Percentiles rank a stretch among this genome's conserved stretches.
Conservation (phyloP, 1,284 basidiomycete genomes). For the Microbotryum silenes-acaulis region DNA sequence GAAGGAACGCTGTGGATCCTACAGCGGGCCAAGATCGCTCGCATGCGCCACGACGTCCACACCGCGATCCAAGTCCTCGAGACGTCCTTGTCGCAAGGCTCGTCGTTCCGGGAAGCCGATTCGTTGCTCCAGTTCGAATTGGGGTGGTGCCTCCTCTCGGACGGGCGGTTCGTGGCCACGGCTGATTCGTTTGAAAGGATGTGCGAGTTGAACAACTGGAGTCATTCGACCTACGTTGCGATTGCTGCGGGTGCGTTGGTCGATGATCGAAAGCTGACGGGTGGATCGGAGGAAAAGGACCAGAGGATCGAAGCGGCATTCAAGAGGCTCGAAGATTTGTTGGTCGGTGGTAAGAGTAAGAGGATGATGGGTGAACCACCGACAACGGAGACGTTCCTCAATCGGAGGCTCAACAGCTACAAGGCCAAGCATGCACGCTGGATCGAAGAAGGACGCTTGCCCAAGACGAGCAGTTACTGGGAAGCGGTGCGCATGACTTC, state of each 20-base stretch:
- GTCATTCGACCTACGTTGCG: conserved; percentile 30
- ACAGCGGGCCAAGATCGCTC: conserved; percentile 32
- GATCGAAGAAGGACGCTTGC: conserved; percentile 17
- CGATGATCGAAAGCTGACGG: conserved; percentile 13
- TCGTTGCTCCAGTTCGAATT: conserved; percentile 34
- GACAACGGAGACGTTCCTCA: conserved; percentile 27
- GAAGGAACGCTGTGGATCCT: conserved; percentile 33
- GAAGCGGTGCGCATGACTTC: conserved; percentile 28
- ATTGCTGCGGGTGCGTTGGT: conserved; percentile 28
- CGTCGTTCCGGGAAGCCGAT: conserved; percentile 32
- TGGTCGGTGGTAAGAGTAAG: conserved; percentile 14
- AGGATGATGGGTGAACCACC: conserved; percentile 29
- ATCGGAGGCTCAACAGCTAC: conserved; percentile 21
- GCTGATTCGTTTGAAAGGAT: conserved; percentile 28
- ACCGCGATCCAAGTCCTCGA: conserved; percentile 24
- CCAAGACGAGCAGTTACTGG: conserved; percentile 16
- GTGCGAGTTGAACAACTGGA: conserved; percentile 32
- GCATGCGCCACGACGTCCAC: conserved; percentile 18
- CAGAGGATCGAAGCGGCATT: conserved; percentile 11
- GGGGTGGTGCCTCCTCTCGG: conserved; percentile 30
- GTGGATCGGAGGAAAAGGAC: conserved; percentile 14
- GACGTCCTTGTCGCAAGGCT: conserved; percentile 13
- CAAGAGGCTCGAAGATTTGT: conserved; percentile 22
- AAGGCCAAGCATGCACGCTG: conserved; percentile 26
- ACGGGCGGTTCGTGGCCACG: conserved; percentile 21